These are phyloP conservation scores for Phytopythium litorale DNA, from an alignment of 352 stramenopile genomes.

Conservation along the genomic window DNA sequence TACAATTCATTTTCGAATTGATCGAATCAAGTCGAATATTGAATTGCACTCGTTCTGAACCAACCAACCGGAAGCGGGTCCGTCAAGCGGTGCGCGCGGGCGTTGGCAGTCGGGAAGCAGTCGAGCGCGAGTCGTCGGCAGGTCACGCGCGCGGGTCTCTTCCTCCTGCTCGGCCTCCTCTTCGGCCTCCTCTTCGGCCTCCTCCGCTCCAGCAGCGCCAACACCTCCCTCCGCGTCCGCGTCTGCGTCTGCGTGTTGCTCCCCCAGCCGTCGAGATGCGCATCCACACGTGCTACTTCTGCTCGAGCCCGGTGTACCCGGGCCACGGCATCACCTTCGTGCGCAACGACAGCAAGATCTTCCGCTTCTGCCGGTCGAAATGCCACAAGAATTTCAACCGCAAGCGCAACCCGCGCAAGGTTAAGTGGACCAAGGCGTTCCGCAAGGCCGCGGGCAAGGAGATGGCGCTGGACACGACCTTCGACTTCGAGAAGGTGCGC, in stretches of 20 bases:
- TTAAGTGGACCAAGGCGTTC: conserved; percentile 99
- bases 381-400: conserved; percentile 99
- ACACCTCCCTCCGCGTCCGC: no score
- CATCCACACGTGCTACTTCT: conserved; percentile 99
- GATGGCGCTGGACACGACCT: conserved; percentile 99
- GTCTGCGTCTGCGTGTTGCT: neutral
- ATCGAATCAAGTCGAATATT: neutral
- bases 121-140: neutral
- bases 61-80: neutral
- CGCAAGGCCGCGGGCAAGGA: conserved; percentile 98
- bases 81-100: neutral
- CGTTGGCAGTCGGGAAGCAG: neutral
- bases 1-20: neutral
- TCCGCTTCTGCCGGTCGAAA: conserved; percentile 99
- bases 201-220: no score
- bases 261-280: conserved; percentile 69
- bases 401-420: conserved; percentile 99
- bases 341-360: conserved; percentile 99
- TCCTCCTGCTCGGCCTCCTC: neutral
- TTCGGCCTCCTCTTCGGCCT: neutral
- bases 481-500: conserved; percentile 99
- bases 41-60: conserved; percentile 9
- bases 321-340: conserved; percentile 99
- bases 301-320: conserved; percentile 98
- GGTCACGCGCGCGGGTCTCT: neutral